phyloP scores from a whole-genome alignment of 495 filamentous ascomycete genomes.

The Darksidea phi region DNA sequence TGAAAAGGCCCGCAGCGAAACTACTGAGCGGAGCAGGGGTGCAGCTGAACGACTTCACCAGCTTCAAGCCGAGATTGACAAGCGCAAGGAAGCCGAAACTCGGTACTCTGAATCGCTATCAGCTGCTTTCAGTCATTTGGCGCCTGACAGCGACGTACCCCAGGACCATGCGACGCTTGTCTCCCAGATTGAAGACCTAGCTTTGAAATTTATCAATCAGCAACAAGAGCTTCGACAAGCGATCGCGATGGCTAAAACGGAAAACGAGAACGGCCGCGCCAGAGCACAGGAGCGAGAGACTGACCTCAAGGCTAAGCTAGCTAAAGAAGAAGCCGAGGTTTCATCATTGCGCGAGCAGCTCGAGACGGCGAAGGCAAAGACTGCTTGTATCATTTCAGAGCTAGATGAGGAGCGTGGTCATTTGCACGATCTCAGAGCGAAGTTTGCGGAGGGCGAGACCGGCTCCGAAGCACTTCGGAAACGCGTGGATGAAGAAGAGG shows the following conservation, averaged over 20 bases:
- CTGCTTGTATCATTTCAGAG: conserved; percentile 59
- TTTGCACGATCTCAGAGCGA: conserved; percentile 61
- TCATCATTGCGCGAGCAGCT: conserved; percentile 46
- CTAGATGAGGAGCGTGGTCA: conserved; percentile 65
- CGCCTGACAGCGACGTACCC: conserved; percentile 55
- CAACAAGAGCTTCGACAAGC: conserved; percentile 41
- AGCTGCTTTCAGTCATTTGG: conserved; percentile 61
- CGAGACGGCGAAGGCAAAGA: conserved; percentile 57
- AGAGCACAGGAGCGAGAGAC: conserved; percentile 33
- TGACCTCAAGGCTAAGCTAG: conserved; percentile 29
- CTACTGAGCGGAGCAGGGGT: conserved; percentile 57
- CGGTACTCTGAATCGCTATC: conserved; percentile 58
- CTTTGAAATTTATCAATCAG: conserved; percentile 39
- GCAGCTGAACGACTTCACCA: conserved; percentile 48
- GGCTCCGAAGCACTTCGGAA: conserved; percentile 73
- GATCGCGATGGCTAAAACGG: conserved; percentile 41
- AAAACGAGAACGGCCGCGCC: conserved; percentile 41
- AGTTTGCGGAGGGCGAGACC: conserved; percentile 74
- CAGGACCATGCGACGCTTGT: conserved; percentile 59
- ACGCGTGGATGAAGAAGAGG: conserved; percentile 68
- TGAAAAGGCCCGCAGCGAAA: conserved; percentile 57
- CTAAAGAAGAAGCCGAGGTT: conserved; percentile 18
- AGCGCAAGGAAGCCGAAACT: conserved; percentile 52
- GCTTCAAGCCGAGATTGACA: conserved; percentile 49
- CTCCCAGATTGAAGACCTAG: conserved; percentile 59